These are phyloP conservation scores for Leccinum disarticulatum DNA, from an alignment of 768 basidiomycete species.

Conservation along the genomic window DNA sequence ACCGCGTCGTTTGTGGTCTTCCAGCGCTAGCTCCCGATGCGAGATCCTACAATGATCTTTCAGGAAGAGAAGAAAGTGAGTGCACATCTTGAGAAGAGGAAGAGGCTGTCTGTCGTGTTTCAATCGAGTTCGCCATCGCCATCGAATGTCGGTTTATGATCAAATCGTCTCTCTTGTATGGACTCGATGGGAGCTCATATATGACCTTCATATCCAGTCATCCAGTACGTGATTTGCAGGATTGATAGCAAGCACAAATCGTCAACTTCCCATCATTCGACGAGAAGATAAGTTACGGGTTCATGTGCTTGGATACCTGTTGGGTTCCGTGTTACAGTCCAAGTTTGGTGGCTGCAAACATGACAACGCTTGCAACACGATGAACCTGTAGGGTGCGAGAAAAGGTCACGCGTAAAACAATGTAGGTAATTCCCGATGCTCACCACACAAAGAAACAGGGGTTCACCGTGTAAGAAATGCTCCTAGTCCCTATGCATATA, in stretches of 20 bases:
- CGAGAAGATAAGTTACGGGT: too few species aligned
- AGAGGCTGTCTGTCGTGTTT: too few species aligned
- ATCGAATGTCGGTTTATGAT: too few species aligned
- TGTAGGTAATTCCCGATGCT: not conserved
- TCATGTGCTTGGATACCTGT: too few species aligned
- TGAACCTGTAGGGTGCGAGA: constrained; percentile 12
- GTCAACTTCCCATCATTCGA: too few species aligned
- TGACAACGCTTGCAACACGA: constrained; percentile 9
- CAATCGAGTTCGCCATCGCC: too few species aligned
- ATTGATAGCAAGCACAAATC: too few species aligned
- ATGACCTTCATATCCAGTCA: too few species aligned
- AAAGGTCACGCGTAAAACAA: constrained; percentile 1
- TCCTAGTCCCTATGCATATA: constrained; percentile 44
- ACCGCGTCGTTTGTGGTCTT: constrained; percentile 22
- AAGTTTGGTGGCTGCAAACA: constrained; percentile 15
- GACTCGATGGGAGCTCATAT: too few species aligned
- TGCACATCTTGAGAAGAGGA: too few species aligned
- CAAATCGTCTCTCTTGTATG: too few species aligned
- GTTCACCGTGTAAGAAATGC: constrained; percentile 57
- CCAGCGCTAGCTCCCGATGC: constrained; percentile 13
- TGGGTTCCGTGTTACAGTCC: not conserved
- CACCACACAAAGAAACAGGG: constrained; percentile 50
- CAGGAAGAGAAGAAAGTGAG: not conserved
- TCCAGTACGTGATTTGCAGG: too few species aligned
- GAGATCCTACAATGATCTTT: constrained; percentile 14